Conservation (phyloP, 495 filamentous ascomycete species). For the Haplographium delicatum region DNA sequence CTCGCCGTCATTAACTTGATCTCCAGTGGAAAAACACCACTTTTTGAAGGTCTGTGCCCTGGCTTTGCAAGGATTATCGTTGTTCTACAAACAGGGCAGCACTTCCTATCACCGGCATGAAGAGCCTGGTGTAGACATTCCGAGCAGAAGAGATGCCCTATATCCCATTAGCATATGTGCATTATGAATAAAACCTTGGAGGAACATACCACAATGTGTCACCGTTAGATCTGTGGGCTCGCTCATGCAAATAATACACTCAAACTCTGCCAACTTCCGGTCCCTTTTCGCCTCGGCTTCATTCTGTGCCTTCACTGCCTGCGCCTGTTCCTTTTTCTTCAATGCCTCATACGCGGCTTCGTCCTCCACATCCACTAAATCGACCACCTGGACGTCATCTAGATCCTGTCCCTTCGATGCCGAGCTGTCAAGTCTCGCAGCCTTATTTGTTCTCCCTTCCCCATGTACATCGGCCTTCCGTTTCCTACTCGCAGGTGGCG, state of each 20-base stretch:
- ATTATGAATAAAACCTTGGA: too few species aligned
- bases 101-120: slow-evolving; percentile 47
- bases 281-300: slow-evolving; percentile 45
- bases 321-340: slow-evolving; percentile 37
- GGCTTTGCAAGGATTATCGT: slow-evolving; percentile 42
- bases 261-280: slow-evolving; percentile 49
- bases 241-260: slow-evolving; percentile 88
- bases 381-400: slow-evolving; percentile 48
- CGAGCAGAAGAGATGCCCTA: slow-evolving; percentile 84
- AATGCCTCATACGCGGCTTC: slow-evolving; percentile 39
- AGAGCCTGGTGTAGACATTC: slow-evolving; percentile 73
- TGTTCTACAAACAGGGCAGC: slow-evolving; percentile 50
- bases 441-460: slow-evolving; percentile 17
- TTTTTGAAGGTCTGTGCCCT: slow-evolving; percentile 33
- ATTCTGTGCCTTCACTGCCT: slow-evolving; percentile 43
- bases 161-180: too few species aligned
- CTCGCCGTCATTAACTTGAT: slow-evolving; percentile 54
- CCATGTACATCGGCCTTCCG: slow-evolving; percentile 29
- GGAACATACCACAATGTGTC: slow-evolving; percentile 75
- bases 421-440: slow-evolving; percentile 3
- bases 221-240: slow-evolving; percentile 64
- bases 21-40: slow-evolving; percentile 52
- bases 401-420: slow-evolving; percentile 5
- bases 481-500: slow-evolving; percentile 19
- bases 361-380: slow-evolving; percentile 55